Evolutionary conservation across 176 grass and related monocot species (phyloP).

Genomic region (Paspalum vaginatum): DNA sequence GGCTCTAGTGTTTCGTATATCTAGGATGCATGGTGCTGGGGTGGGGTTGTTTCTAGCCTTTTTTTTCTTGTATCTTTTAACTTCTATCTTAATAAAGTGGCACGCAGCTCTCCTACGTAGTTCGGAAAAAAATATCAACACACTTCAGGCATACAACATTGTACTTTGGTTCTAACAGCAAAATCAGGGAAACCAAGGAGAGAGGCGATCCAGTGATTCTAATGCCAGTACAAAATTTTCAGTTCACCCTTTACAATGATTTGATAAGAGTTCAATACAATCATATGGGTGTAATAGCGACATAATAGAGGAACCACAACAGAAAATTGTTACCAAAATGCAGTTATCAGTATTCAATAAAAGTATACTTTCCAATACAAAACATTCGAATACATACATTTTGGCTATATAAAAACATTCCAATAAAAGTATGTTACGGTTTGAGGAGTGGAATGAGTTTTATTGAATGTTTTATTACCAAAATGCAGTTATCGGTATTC

Average conservation of each 20-base stretch:
- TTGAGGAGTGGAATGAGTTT: too few relatives aligned
- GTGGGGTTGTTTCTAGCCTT: too few relatives aligned
- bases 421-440: too few relatives aligned
- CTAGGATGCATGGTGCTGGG: too few relatives aligned
- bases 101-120: too few relatives aligned
- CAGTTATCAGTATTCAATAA: conserved; percentile 7
- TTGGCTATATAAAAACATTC: too few relatives aligned
- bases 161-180: conserved; percentile 29
- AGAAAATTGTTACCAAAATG: not conserved
- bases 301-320: conserved; percentile 21
- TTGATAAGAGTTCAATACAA: conserved; percentile 35
- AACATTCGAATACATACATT: too few relatives aligned
- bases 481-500: conserved; percentile 12
- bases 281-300: conserved; percentile 34
- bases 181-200: conserved; percentile 29
- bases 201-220: conserved; percentile 23
- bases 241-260: conserved; percentile 28
- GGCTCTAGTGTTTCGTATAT: too few relatives aligned
- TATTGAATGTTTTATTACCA: too few relatives aligned
- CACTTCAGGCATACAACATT: conserved; percentile 42
- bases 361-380: conserved; percentile 4
- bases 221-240: conserved; percentile 41
- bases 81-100: too few relatives aligned
- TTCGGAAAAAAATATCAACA: too few relatives aligned
- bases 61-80: too few relatives aligned